Conservation (phyloP, 2,329 filamentous ascomycete genomes). For the Paraphaeosphaeria minitans region DNA sequence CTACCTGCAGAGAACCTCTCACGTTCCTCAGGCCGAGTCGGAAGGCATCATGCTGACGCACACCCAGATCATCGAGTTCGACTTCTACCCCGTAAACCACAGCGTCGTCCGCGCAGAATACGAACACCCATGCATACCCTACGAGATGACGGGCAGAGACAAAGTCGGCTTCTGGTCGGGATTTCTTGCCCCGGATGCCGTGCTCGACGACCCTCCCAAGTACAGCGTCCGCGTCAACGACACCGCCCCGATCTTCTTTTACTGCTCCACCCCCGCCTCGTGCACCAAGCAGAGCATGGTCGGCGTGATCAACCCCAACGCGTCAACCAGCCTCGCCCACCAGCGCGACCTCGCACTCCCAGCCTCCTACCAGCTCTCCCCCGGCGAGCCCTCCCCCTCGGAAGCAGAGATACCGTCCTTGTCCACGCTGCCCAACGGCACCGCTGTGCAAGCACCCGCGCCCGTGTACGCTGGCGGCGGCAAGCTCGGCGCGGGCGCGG, state of each 20-base stretch:
- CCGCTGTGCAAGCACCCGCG: neutral
- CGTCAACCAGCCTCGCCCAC: slow-evolving; percentile 25
- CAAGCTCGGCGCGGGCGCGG: slow-evolving; percentile 41
- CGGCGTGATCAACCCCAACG: slow-evolving; percentile 70
- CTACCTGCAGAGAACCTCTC: too few relatives aligned
- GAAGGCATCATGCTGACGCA: neutral
- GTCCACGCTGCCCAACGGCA: slow-evolving; percentile 11
- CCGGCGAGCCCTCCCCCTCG: slow-evolving; percentile 41
- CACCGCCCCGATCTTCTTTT: slow-evolving; percentile 44
- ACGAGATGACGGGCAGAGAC: slow-evolving; percentile 35
- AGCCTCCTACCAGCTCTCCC: slow-evolving; percentile 38
- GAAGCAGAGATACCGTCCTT: slow-evolving; percentile 19
- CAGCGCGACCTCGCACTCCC: slow-evolving; percentile 32
- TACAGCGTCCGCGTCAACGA: slow-evolving; percentile 38
- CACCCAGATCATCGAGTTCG: slow-evolving; percentile 43
- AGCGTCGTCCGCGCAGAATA: slow-evolving; percentile 50
- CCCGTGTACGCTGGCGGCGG: neutral
- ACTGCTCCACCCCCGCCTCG: slow-evolving; percentile 62
- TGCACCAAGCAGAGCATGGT: slow-evolving; percentile 74
- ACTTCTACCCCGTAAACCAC: slow-evolving; percentile 51
- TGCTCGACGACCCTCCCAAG: slow-evolving; percentile 33
- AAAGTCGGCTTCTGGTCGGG: slow-evolving; percentile 40
- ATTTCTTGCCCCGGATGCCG: slow-evolving; percentile 32
- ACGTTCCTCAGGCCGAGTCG: neutral
- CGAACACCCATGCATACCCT: slow-evolving; percentile 49